Conservation (phyloP, 306 rosid species). For the Malus sylvestris region DNA sequence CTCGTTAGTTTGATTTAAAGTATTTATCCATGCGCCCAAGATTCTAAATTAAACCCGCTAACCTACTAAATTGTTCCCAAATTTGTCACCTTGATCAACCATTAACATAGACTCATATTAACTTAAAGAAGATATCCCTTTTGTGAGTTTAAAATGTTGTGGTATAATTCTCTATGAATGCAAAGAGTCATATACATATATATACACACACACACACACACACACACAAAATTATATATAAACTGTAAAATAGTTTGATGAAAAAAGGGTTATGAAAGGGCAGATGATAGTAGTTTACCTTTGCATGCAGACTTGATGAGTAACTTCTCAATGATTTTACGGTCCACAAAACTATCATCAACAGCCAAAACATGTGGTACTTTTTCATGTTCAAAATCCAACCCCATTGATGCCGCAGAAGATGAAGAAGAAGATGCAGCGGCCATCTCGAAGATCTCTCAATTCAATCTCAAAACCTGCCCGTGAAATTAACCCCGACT, state of each 20-base stretch:
- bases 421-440: not conserved
- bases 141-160: too few relatives aligned
- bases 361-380: constrained; percentile 23
- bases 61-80: too few relatives aligned
- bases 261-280: too few relatives aligned
- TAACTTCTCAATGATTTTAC: constrained; percentile 19
- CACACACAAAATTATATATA: too few relatives aligned
- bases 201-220: too few relatives aligned
- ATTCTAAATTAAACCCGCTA: too few relatives aligned
- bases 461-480: not conserved
- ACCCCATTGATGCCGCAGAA: not conserved
- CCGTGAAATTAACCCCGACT: not conserved
- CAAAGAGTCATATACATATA: too few relatives aligned
- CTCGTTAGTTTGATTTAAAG: not conserved
- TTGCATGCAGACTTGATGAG: constrained; percentile 20
- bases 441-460: not conserved
- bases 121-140: too few relatives aligned
- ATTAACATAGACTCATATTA: too few relatives aligned
- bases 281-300: not conserved
- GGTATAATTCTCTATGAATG: too few relatives aligned
- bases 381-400: not conserved
- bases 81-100: too few relatives aligned
- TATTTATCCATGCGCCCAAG: too few relatives aligned
- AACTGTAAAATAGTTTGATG: not conserved
- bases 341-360: constrained; percentile 26